Evolutionary conservation across 2,329 filamentous ascomycete species (phyloP).

Genomic region (Hymenoscyphus occultus): DNA sequence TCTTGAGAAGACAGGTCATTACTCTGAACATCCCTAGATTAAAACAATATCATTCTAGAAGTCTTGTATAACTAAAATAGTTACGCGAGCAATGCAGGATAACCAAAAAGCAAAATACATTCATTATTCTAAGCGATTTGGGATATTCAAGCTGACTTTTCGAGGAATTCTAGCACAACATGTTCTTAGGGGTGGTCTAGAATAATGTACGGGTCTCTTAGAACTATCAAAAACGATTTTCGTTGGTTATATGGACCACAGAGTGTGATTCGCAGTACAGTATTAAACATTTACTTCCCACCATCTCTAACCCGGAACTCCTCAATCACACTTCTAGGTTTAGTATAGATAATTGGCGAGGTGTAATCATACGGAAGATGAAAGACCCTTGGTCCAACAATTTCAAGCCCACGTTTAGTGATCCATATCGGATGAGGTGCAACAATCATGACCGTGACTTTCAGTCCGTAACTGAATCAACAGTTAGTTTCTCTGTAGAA

Average conservation of each 20-base stretch:
- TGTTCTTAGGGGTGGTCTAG: too few relatives aligned
- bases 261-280: background rate
- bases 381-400: constrained; percentile 45
- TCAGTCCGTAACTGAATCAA: constrained; percentile 44
- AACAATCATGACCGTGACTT: constrained; percentile 52
- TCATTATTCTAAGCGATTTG: too few relatives aligned
- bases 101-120: too few relatives aligned
- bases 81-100: too few relatives aligned
- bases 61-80: too few relatives aligned
- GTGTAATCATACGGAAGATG: constrained; percentile 43
- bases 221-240: background rate
- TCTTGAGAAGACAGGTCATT: too few relatives aligned
- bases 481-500: background rate
- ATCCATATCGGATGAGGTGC: constrained; percentile 54
- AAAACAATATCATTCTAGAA: too few relatives aligned
- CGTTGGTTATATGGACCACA: background rate
- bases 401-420: constrained; percentile 45
- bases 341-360: constrained; percentile 41
- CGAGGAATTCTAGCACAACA: too few relatives aligned
- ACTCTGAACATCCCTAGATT: too few relatives aligned
- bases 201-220: too few relatives aligned
- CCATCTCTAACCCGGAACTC: constrained; percentile 39
- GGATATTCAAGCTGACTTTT: too few relatives aligned
- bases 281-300: background rate
- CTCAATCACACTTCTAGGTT: constrained; percentile 52